Evolutionary conservation across 108 stramenopile species (phyloP).

Genomic region (Tribonema minus): DNA sequence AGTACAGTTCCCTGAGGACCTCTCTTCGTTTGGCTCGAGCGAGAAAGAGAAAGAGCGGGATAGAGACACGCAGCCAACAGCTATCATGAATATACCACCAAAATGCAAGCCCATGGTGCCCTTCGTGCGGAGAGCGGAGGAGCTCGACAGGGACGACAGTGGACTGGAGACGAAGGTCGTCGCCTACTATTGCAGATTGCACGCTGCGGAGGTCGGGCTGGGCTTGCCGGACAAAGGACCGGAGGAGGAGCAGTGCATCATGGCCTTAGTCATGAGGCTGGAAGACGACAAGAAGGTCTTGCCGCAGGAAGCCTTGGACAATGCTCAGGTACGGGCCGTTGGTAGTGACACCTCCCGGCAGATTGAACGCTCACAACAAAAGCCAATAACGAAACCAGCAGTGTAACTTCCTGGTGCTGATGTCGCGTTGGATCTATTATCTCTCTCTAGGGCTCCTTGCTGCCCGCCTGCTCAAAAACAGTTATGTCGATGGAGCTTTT

Average conservation of each 20-base stretch:
- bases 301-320: conserved; percentile 3
- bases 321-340: conserved; percentile 10
- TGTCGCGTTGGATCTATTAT: too few relatives aligned
- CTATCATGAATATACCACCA: conserved; percentile 46
- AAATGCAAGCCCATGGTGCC: conserved; percentile 38
- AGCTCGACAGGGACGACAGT: conserved; percentile 26
- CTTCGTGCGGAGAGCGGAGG: conserved; percentile 48
- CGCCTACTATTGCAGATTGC: conserved; percentile 50
- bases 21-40: too few relatives aligned
- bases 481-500: too few relatives aligned
- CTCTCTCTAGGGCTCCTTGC: too few relatives aligned
- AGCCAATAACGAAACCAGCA: too few relatives aligned
- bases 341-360: too few relatives aligned
- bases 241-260: conserved; percentile 25
- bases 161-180: conserved; percentile 43
- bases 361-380: too few relatives aligned
- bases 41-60: too few relatives aligned
- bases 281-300: conserved; percentile 43
- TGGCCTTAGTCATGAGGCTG: conserved; percentile 37
- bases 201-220: conserved; percentile 51
- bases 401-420: too few relatives aligned
- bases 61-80: too few relatives aligned
- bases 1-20: too few relatives aligned
- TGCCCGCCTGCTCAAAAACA: too few relatives aligned
- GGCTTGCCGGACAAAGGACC: conserved; percentile 32